These are phyloP conservation scores for Coemansia sp. DNA, from an alignment of 371 early-diverging fungal species.

Conservation along the genomic window DNA sequence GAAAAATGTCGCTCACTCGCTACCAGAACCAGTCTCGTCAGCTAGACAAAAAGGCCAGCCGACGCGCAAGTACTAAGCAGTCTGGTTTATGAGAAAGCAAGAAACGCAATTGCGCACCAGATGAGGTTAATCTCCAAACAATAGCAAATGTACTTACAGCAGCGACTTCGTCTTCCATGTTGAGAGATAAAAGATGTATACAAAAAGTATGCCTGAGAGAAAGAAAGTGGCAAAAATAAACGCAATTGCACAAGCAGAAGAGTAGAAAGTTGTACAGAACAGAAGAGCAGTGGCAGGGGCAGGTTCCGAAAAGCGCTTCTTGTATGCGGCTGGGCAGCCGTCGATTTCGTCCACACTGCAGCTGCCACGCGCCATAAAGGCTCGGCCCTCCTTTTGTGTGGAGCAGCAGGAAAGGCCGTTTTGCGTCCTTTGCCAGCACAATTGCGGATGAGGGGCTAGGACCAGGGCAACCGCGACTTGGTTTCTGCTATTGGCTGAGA, in stretches of 20 bases:
- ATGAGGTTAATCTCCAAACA: not conserved
- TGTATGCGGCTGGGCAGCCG: slow-evolving; percentile 12
- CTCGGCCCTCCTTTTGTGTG: slow-evolving; percentile 2
- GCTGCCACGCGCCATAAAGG: slow-evolving; percentile 15
- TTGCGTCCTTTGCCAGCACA: slow-evolving; percentile 5
- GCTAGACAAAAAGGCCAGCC: not conserved
- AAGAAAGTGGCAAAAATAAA: slow-evolving; percentile 15
- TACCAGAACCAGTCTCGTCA: not conserved
- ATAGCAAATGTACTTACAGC: slow-evolving; percentile 64
- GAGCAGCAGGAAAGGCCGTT: not conserved
- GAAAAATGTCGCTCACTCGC: not conserved
- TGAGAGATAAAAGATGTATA: slow-evolving; percentile 31
- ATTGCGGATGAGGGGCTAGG: slow-evolving; percentile 7
- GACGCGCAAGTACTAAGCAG: not conserved
- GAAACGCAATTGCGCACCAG: slow-evolving; percentile 5
- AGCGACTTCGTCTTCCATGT: slow-evolving; percentile 82
- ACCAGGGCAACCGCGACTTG: not conserved
- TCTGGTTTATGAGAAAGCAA: not conserved
- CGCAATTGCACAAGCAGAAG: slow-evolving; percentile 30
- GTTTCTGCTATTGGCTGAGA: not conserved
- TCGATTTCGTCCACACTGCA: slow-evolving; percentile 20
- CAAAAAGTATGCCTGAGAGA: slow-evolving; percentile 12
- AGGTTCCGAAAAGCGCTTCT: slow-evolving; percentile 4
- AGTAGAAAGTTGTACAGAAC: slow-evolving; percentile 19
- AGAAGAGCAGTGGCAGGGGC: not conserved